A percentile compares a stretch with the other conserved stretches of the same genome.
These are phyloP conservation scores for Lantana camara DNA, from an alignment of 257 asterid genomes.

Conservation along the genomic window DNA sequence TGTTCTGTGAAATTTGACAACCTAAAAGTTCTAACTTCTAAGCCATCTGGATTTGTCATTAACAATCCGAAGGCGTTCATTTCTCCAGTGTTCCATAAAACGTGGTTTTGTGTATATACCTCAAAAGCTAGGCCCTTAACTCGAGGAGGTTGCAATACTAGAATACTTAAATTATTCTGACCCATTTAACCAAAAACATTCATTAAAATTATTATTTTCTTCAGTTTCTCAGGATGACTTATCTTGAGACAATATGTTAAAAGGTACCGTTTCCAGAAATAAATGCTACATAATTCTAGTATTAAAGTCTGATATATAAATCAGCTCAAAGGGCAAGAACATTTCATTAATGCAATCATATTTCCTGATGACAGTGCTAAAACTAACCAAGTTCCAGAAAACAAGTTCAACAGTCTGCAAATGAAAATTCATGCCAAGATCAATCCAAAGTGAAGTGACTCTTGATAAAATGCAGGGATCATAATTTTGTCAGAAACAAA, in stretches of 20 bases:
- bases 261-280: not conserved
- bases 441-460: too few relatives aligned
- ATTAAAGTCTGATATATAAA: not conserved
- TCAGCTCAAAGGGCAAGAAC: not conserved
- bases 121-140: not conserved
- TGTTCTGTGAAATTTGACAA: too few relatives aligned
- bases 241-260: not conserved
- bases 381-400: not conserved
- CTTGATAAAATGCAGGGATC: too few relatives aligned
- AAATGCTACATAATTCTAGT: not conserved
- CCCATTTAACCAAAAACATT: not conserved
- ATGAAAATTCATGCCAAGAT: not conserved
- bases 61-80: not conserved
- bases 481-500: too few relatives aligned
- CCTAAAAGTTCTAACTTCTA: constrained; percentile 7
- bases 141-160: not conserved
- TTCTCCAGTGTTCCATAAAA: not conserved
- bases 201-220: not conserved
- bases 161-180: not conserved
- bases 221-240: not conserved
- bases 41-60: too few relatives aligned
- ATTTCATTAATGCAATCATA: not conserved
- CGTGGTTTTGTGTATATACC: not conserved
- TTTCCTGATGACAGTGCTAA: not conserved
- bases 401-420: not conserved